These are phyloP conservation scores for Pseudognaphalium luteoalbum DNA, from an alignment of 129 eudicot genomes.

Conservation along the genomic window DNA sequence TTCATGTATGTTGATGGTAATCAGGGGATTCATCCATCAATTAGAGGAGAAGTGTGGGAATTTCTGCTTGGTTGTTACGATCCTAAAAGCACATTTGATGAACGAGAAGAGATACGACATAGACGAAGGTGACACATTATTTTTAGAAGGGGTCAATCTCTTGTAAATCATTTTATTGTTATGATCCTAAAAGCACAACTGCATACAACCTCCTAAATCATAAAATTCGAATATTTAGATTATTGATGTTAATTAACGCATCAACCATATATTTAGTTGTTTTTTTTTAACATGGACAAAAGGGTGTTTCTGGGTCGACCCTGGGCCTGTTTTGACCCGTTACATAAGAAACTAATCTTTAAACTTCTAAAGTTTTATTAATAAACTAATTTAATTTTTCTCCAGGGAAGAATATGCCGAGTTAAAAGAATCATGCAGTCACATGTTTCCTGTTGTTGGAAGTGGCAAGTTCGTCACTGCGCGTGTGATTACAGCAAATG, in stretches of 20 bases:
- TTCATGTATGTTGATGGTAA: conserved; percentile 23
- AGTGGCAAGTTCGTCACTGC: conserved; percentile 89
- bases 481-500: conserved; percentile 75
- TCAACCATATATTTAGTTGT: background rate
- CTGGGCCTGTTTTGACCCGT: background rate
- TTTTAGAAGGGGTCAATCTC: conserved; percentile 4
- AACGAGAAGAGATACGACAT: conserved; percentile 74
- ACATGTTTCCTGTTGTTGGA: conserved; percentile 87
- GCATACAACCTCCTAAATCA: background rate
- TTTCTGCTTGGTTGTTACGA: conserved; percentile 90
- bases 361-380: background rate
- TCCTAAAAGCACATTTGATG: conserved; percentile 83
- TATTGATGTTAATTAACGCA: background rate
- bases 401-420: conserved; percentile 69
- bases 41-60: conserved; percentile 99
- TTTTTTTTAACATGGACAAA: background rate
- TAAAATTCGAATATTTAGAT: background rate
- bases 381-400: conserved; percentile 11
- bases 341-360: background rate
- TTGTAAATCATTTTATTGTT: background rate
- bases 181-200: background rate
- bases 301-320: background rate
- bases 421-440: conserved; percentile 69
- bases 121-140: conserved; percentile 57
- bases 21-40: conserved; percentile 94